phyloP scores from a whole-genome alignment of 164 flowering plant genomes.

The Macadamia tetraphylla region DNA sequence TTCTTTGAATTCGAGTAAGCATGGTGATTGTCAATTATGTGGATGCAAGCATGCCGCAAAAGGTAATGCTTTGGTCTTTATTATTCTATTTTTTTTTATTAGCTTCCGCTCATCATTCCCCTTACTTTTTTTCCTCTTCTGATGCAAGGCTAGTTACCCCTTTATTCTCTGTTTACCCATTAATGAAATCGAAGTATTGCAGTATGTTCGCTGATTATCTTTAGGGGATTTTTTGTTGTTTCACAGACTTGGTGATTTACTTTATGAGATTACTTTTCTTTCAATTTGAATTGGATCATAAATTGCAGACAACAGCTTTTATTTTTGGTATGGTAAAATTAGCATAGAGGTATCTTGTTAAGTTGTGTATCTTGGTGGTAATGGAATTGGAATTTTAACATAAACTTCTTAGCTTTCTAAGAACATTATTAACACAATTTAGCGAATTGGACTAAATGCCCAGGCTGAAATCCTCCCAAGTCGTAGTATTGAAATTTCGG shows the following conservation, averaged over 20 bases:
- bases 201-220: not conserved
- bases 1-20: slow-evolving; percentile 20
- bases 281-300: not conserved
- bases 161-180: not conserved
- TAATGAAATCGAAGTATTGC: too few relatives aligned
- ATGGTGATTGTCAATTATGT: slow-evolving; percentile 36
- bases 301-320: too few relatives aligned
- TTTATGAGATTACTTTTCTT: not conserved
- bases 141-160: not conserved
- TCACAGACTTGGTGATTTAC: not conserved
- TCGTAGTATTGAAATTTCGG: too few relatives aligned
- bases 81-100: too few relatives aligned
- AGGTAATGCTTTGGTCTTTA: slow-evolving; percentile 20
- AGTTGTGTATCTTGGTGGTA: not conserved
- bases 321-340: not conserved
- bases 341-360: too few relatives aligned
- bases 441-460: too few relatives aligned
- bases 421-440: not conserved
- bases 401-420: not conserved
- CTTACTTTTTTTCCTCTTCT: not conserved
- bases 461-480: too few relatives aligned
- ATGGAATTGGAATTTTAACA: not conserved
- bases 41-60: slow-evolving; percentile 20
- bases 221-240: not conserved
- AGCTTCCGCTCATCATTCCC: not conserved